Evolutionary conservation across 2,329 filamentous ascomycete genomes (phyloP).

Genomic region (Epichloe scottii): DNA sequence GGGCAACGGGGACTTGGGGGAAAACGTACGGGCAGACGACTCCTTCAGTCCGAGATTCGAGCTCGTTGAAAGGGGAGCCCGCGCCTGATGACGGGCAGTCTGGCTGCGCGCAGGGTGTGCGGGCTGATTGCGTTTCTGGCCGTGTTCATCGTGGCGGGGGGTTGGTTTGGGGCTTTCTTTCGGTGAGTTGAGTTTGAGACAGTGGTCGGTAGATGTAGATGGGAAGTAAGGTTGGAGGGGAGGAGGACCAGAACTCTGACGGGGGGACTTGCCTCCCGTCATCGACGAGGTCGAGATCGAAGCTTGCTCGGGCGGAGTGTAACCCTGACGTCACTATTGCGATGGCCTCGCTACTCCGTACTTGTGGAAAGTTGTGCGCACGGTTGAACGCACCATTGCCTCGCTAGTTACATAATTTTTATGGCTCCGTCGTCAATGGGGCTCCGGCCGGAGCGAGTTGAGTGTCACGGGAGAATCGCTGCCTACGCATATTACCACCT

Average conservation of each 20-base stretch:
- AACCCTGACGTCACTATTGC: conserved; percentile 11
- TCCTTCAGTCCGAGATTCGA: conserved; percentile 23
- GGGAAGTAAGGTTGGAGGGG: neutral
- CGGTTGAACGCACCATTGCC: conserved; percentile 1
- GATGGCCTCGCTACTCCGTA: neutral
- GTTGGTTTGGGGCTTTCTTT: neutral
- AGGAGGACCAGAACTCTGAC: neutral
- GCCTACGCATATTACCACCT: too few species aligned
- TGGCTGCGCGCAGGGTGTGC: conserved; percentile 15
- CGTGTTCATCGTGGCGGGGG: conserved; percentile 1
- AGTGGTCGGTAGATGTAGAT: neutral
- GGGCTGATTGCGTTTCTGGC: neutral
- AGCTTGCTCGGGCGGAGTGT: neutral
- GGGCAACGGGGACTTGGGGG: too few species aligned
- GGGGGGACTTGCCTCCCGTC: neutral
- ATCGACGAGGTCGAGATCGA: too few species aligned
- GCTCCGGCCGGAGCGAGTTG: too few species aligned
- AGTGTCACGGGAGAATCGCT: too few species aligned
- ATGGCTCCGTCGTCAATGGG: neutral
- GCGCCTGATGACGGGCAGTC: conserved; percentile 12
- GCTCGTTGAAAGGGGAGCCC: conserved; percentile 16
- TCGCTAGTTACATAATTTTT: neutral
- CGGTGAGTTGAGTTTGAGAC: neutral
- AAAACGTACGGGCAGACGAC: conserved; percentile 21
- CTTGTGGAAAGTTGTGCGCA: neutral